Percentiles rank a stretch among this genome's conserved stretches.
Evolutionary conservation across 2,329 filamentous ascomycete species (phyloP).

Genomic region (Talaromyces sp.): DNA sequence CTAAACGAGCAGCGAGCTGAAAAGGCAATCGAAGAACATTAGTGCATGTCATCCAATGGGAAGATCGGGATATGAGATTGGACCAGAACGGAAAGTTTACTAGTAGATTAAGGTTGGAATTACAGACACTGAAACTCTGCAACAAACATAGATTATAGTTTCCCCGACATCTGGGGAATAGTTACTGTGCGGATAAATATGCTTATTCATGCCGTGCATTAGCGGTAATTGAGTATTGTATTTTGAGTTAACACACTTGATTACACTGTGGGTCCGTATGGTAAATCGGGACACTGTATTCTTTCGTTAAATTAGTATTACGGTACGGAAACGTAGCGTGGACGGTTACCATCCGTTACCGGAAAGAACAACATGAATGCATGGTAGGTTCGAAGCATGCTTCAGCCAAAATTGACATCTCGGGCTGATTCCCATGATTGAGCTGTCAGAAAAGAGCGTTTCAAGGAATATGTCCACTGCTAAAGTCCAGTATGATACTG

Average conservation of each 20-base stretch:
- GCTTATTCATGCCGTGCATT: slow-evolving; percentile 9
- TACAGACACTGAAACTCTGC: background rate
- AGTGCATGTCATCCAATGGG: background rate
- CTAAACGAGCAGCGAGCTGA: background rate
- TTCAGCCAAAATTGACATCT: background rate
- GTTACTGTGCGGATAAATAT: background rate
- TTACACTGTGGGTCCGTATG: background rate
- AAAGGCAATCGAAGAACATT: background rate
- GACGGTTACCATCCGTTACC: background rate
- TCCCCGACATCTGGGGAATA: slow-evolving; percentile 2
- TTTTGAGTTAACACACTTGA: background rate
- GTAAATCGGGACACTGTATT: background rate
- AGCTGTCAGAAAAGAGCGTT: background rate
- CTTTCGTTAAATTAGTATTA: background rate
- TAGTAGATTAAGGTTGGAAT: background rate
- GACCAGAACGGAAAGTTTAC: background rate
- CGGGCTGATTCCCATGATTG: background rate
- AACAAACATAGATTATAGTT: background rate
- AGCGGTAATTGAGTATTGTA: background rate
- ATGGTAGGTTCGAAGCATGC: background rate
- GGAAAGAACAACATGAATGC: background rate
- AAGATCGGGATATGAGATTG: background rate
- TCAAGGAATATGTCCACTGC: background rate
- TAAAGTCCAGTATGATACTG: background rate
- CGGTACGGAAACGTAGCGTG: background rate